These are phyloP conservation scores for Calonectria multiphialidica DNA, from an alignment of 2,329 filamentous ascomycete genomes.

Conservation along the genomic window DNA sequence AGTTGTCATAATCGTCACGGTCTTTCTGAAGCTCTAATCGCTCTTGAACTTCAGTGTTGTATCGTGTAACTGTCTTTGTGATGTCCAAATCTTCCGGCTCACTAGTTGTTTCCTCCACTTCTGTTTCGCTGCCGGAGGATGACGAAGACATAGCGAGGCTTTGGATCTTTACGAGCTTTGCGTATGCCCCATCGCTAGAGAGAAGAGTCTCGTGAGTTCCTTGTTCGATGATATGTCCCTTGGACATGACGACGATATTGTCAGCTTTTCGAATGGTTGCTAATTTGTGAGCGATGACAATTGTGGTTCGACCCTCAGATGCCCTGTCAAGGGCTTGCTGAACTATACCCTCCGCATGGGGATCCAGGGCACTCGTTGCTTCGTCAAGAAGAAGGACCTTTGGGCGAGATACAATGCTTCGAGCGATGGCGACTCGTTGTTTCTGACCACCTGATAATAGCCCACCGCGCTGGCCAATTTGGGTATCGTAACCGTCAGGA, in stretches of 20 bases:
- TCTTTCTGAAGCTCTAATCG: slow-evolving; percentile 50
- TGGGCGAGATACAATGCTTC: slow-evolving; percentile 71
- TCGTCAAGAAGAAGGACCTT: slow-evolving; percentile 74
- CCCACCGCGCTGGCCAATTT: slow-evolving; percentile 72
- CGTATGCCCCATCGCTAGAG: slow-evolving; percentile 60
- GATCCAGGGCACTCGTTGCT: slow-evolving; percentile 69
- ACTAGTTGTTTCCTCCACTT: slow-evolving; percentile 38
- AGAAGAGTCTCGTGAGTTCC: slow-evolving; percentile 64
- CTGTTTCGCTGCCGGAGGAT: slow-evolving; percentile 33
- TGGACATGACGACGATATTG: slow-evolving; percentile 47
- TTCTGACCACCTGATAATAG: slow-evolving; percentile 76
- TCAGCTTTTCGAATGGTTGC: slow-evolving; percentile 47
- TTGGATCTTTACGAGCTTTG: slow-evolving; percentile 60
- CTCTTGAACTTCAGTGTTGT: slow-evolving; percentile 44
- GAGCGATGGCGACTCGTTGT: slow-evolving; percentile 74
- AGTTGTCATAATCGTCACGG: slow-evolving; percentile 51
- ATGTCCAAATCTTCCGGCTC: slow-evolving; percentile 31
- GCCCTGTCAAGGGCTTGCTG: slow-evolving; percentile 66
- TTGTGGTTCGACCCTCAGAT: slow-evolving; percentile 68
- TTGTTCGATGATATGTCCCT: slow-evolving; percentile 42
- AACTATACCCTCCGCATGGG: slow-evolving; percentile 59
- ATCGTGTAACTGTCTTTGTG: slow-evolving; percentile 47
- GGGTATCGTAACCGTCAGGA: slow-evolving; percentile 63
- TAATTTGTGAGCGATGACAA: slow-evolving; percentile 73
- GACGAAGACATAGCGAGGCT: slow-evolving; percentile 46